Evolutionary conservation across 1,284 basidiomycete species (phyloP).

Genomic region (Cryptococcus hybrid): DNA sequence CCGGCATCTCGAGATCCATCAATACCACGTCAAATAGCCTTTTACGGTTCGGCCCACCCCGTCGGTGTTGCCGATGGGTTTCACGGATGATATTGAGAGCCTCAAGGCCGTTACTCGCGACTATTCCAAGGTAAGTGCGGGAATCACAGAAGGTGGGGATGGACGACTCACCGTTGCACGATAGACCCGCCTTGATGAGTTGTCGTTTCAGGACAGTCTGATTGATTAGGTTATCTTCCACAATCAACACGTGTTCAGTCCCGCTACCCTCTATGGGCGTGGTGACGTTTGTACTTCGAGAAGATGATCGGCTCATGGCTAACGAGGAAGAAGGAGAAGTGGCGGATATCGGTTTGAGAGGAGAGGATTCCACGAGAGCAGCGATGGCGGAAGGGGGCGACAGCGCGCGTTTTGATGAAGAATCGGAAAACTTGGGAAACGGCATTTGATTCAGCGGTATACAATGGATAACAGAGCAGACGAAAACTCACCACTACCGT

Average conservation of each 20-base stretch:
- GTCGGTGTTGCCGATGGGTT: conserved; percentile 15
- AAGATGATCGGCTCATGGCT: conserved; percentile 6
- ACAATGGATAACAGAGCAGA: neutral
- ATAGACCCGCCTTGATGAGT: conserved; percentile 44
- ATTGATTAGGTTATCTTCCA: conserved; percentile 53
- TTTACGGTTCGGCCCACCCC: conserved; percentile 6
- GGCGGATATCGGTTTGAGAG: conserved; percentile 3
- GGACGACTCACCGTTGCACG: conserved; percentile 32
- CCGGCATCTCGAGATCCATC: conserved; percentile 44
- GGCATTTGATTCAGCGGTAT: neutral
- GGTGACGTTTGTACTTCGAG: conserved; percentile 4
- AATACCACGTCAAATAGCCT: conserved; percentile 27
- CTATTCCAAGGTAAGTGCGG: conserved; percentile 4
- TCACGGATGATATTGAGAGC: conserved; percentile 38
- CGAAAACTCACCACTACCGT: conserved; percentile 46
- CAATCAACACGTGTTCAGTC: conserved; percentile 33
- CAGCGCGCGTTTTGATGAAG: conserved; percentile 42
- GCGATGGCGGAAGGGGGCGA: conserved; percentile 18
- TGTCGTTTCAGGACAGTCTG: conserved; percentile 51
- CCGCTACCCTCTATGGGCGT: neutral
- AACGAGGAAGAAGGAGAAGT: conserved; percentile 1
- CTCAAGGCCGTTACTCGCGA: conserved; percentile 50
- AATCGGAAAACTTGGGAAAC: conserved; percentile 42
- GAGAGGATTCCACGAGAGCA: conserved; percentile 12
- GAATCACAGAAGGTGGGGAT: neutral